Percentiles rank a stretch among this genome's conserved stretches.
These are phyloP conservation scores for Oryza coarctata DNA, from an alignment of 176 grass and related monocot species.

Conservation along the genomic window DNA sequence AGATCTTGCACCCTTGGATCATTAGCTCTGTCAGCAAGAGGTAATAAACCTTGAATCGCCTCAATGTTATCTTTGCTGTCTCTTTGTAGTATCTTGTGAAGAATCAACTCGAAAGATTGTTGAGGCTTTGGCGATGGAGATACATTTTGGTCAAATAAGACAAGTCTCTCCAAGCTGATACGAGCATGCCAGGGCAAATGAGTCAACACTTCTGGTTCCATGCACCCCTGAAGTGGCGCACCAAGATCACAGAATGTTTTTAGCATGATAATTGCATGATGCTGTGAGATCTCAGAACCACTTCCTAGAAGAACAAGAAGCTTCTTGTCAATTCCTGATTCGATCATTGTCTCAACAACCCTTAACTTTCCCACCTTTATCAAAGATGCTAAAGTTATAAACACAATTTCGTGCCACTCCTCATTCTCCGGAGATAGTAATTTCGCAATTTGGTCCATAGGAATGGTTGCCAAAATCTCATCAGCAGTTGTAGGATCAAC, in stretches of 20 bases:
- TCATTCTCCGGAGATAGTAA: constrained; percentile 60
- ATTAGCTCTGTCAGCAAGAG: constrained; percentile 63
- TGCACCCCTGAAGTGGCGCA: constrained; percentile 55
- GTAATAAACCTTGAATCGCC: constrained; percentile 70
- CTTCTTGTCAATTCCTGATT: constrained; percentile 70
- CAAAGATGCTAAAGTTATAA: constrained; percentile 53
- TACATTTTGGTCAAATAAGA: constrained; percentile 50
- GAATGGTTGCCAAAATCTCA: constrained; percentile 64
- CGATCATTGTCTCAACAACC: constrained; percentile 61
- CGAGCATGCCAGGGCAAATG: constrained; percentile 79
- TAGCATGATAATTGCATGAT: constrained; percentile 55
- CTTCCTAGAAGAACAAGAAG: constrained; percentile 60
- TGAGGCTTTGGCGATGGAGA: constrained; percentile 49
- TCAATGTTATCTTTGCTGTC: constrained; percentile 62
- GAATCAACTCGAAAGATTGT: constrained; percentile 51
- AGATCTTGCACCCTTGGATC: constrained; percentile 60
- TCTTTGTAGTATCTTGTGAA: constrained; percentile 51
- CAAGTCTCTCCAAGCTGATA: constrained; percentile 67
- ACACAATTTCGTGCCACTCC: constrained; percentile 69
- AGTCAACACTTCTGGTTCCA: constrained; percentile 51
- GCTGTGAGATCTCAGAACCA: constrained; percentile 68
- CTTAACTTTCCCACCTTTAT: constrained; percentile 60
- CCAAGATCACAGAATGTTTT: constrained; percentile 77
- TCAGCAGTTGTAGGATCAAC: constrained; percentile 40
- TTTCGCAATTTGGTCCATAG: constrained; percentile 58